phyloP scores from a whole-genome alignment of 2,329 filamentous ascomycete genomes.

The Lachnellula subtilissima region DNA sequence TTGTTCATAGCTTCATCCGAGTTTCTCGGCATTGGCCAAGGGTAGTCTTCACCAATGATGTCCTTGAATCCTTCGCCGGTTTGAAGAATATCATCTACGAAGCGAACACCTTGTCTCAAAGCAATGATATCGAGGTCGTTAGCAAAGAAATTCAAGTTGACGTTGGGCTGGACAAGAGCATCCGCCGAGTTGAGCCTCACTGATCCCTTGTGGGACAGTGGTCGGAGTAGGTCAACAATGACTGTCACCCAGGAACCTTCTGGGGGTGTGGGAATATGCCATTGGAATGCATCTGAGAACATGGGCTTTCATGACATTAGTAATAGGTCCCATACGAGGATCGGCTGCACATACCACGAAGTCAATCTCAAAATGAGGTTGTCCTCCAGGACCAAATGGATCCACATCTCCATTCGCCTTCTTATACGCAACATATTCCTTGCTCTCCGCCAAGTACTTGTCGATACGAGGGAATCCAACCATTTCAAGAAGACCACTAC shows the following conservation, averaged over 20 bases:
- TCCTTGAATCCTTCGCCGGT: slow-evolving; percentile 54
- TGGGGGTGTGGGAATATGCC: slow-evolving; percentile 40
- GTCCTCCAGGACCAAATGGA: slow-evolving; percentile 51
- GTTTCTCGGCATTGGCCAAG: slow-evolving; percentile 54
- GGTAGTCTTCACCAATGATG: slow-evolving; percentile 49
- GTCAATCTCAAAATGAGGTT: slow-evolving; percentile 59
- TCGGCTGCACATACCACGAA: slow-evolving; percentile 40
- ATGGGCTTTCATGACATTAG: slow-evolving; percentile 34
- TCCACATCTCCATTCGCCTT: slow-evolving; percentile 39
- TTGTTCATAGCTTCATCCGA: slow-evolving; percentile 53
- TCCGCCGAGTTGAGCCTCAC: slow-evolving; percentile 39
- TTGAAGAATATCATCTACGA: slow-evolving; percentile 46
- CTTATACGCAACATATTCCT: slow-evolving; percentile 43
- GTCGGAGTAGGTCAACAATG: slow-evolving; percentile 47
- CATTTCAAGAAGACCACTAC: slow-evolving; percentile 43
- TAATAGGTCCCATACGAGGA: background rate
- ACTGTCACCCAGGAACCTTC: slow-evolving; percentile 51
- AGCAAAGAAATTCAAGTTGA: slow-evolving; percentile 31
- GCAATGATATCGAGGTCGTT: slow-evolving; percentile 49
- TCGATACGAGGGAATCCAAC: slow-evolving; percentile 55
- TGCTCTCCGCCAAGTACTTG: slow-evolving; percentile 43
- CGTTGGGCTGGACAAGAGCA: slow-evolving; percentile 54
- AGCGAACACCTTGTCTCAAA: slow-evolving; percentile 36
- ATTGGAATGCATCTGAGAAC: slow-evolving; percentile 48
- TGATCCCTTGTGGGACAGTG: slow-evolving; percentile 38